Conservation (phyloP, 148 eudicot species). For the Silene conica region DNA sequence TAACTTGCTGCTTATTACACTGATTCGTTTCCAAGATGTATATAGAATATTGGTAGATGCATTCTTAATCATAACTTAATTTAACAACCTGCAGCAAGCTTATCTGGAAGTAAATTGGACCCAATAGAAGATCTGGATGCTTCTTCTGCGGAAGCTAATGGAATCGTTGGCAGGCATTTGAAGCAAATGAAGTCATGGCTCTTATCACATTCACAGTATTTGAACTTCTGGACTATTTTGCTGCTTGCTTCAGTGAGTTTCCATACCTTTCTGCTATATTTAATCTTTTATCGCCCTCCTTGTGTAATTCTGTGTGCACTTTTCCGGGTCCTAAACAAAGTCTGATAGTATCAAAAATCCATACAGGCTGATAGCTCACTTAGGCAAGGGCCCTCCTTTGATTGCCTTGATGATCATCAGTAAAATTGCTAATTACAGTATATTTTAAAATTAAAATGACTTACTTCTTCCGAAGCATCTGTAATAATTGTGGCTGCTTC, state of each 20-base stretch:
- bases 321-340: neutral
- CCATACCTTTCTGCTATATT: conserved; percentile 8
- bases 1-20: neutral
- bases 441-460: too few relatives aligned
- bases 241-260: conserved; percentile 92
- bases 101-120: conserved; percentile 56
- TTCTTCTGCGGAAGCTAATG: conserved; percentile 46
- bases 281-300: neutral
- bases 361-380: too few relatives aligned
- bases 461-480: too few relatives aligned
- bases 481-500: too few relatives aligned
- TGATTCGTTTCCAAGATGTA: neutral
- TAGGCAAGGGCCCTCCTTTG: too few relatives aligned
- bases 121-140: conserved; percentile 58
- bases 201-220: conserved; percentile 75
- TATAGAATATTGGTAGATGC: neutral
- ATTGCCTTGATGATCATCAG: too few relatives aligned
- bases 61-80: neutral
- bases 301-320: neutral
- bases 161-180: conserved; percentile 42
- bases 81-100: conserved; percentile 51
- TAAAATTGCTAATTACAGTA: too few relatives aligned
- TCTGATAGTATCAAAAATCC: too few relatives aligned
- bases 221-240: conserved; percentile 81
- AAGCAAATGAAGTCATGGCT: conserved; percentile 64